Evolutionary conservation across 1,139 yeast genomes (phyloP).

Genomic region (Suhomyces wounanorum): DNA sequence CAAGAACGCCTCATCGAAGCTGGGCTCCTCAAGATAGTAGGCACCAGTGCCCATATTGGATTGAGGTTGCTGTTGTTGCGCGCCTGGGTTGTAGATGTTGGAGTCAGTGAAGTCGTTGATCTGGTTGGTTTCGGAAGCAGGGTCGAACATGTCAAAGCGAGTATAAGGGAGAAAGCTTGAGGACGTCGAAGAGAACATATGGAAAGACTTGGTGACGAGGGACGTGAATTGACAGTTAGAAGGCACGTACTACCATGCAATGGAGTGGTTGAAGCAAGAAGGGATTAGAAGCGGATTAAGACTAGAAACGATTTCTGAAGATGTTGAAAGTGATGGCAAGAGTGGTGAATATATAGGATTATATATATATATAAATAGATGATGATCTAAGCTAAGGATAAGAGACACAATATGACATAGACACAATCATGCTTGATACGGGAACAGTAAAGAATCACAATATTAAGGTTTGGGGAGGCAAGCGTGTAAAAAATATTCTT

Average conservation of each 20-base stretch:
- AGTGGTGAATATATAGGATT: constrained; percentile 1
- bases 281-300: not conserved
- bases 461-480: constrained; percentile 8
- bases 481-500: constrained; percentile 5
- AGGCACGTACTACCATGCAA: constrained; percentile 1
- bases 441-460: constrained; percentile 9
- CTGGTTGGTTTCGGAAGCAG: constrained; percentile 20
- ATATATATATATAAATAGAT: constrained; percentile 7
- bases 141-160: constrained; percentile 26
- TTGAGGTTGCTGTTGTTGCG: constrained; percentile 6
- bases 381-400: constrained; percentile 6
- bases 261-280: not conserved
- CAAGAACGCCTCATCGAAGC: constrained; percentile 11
- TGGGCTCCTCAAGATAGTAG: constrained; percentile 12
- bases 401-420: constrained; percentile 9
- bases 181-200: constrained; percentile 13
- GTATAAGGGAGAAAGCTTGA: constrained; percentile 14
- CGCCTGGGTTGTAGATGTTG: constrained; percentile 1
- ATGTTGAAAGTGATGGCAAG: not conserved
- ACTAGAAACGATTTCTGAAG: not conserved
- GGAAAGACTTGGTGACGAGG: not conserved
- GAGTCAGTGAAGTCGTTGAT: constrained; percentile 18
- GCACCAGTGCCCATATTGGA: not conserved
- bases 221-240: not conserved
- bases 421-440: constrained; percentile 9